Evolutionary conservation across 306 rosid species (phyloP), one percentile per base, ranked within the genome.

Genomic region (Quercus dentata): DNA sequence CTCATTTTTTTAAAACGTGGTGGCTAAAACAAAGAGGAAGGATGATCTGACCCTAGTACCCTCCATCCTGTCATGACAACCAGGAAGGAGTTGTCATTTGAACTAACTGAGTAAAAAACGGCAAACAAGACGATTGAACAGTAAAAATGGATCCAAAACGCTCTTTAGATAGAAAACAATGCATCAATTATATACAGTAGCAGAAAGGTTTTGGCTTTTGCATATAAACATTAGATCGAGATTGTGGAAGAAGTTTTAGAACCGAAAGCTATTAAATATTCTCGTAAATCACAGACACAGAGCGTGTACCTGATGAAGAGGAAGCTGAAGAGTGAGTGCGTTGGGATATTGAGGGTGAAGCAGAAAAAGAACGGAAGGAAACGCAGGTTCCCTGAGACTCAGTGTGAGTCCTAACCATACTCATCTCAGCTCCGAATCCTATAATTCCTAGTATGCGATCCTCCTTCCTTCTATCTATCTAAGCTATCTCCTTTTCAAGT

Each of bases 251-350:
- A 44, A 4, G 73, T 20, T 25, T 20, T 25, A 51, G 51, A 18
- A n/a, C 23, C 19, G 12, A 10, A 28, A 54, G 30, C 73, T 20
- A 73, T 56, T 19, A 15, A 1, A 11, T 6, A 68, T 23, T 27
- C 15, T 27, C 2, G 15, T 25, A 21, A 13, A 25, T 23, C 74
- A 21, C 11, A 65, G 74, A 30, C 46, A 44, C 9, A 23, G 51
- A 49, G 57, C 31, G 71, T 51, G 51, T 69, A 88, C 97, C 97
- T 81, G 90, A 84, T 46, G 93, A 93, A 79, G 90, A 84, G 55
- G 85, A 86, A 57, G 85, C 69, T 54, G 77, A 49, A 52, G 33
- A n/a, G 52, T 74, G 78, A 49, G 78, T 0, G 73, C 86, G 86
- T 76, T 82, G 84, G 41, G 90, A 46, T 31, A 57, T 41, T 67